Evolutionary conservation across 306 rosid genomes (phyloP), one percentile per base, ranked within the genome.

Genomic region (Alnus rubra): DNA sequence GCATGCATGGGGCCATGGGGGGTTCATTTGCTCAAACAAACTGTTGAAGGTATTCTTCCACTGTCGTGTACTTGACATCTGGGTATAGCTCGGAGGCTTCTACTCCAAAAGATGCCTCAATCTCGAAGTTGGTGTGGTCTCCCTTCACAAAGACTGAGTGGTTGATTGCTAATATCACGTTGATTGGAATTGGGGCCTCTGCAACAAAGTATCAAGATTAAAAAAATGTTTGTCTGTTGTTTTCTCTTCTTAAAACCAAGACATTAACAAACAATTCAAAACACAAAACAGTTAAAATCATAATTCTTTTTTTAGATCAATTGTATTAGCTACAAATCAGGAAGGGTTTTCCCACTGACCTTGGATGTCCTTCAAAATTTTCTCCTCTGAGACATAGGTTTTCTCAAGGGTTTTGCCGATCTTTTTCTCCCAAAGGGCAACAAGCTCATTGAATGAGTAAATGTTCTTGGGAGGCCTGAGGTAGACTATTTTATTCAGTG

Each of bases 401-500:
- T 90, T 94, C 47, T 91, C 92, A 0, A 94, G 83, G 74, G 89
- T 82, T 82, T 92, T 89, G 53, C 91, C 97, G 18, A 92, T 94
- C 81, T 92, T 94, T 30, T 86, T 92, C 91, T 94, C 98, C 98
- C 97, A 94, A 68, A 91, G 71, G 45, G 97, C 88, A 0, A 91
- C 97, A 33, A 94, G 91, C 28, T 92, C 90, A 54, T 92, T 91
- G 81, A 94, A 86, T 30, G 98, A 87, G 88, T 84, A 81, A 6
- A 67, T 89, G 89, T 92, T 92, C 69, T 83, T 83, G 0, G 97
- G 86, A 39, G 98, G 95, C 77, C 42, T 92, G 71, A 94, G 49
- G 88, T 92, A 94, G 71, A 94, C 87, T 59, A 87, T 18, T 87
- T 92, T 94, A 89, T 94, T 94, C 87, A 91, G 50, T 56, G 98